A percentile compares a stretch with the other conserved stretches of the same genome.
Conservation (phyloP, 257 asterid species). For the Scutellaria minor region DNA sequence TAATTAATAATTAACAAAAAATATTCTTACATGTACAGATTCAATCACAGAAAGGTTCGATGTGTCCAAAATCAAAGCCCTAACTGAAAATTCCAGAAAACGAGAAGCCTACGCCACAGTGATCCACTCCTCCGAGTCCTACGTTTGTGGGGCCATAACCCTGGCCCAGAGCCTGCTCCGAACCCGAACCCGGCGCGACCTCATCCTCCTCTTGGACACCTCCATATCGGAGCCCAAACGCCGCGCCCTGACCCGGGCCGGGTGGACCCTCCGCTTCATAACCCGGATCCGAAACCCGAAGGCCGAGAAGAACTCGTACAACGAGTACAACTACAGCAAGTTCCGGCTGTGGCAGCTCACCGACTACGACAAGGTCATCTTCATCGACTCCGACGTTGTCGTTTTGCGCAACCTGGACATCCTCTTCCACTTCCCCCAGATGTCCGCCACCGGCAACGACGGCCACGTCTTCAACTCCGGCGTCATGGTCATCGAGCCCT, state of each 20-base stretch:
- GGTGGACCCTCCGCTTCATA: conserved; percentile 77
- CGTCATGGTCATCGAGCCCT: conserved; percentile 84
- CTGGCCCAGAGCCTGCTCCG: conserved; percentile 74
- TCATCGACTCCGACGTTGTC: conserved; percentile 80
- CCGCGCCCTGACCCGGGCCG: conserved; percentile 60
- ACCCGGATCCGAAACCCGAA: conserved; percentile 75
- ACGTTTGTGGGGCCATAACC: conserved; percentile 84
- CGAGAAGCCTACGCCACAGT: conserved; percentile 82
- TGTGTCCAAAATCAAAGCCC: conserved; percentile 44
- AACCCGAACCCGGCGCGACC: conserved; percentile 65
- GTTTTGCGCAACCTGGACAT: conserved; percentile 67
- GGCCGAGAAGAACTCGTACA: conserved; percentile 70
- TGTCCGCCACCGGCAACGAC: conserved; percentile 85
- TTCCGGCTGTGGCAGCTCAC: conserved; percentile 86
- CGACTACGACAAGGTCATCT: conserved; percentile 71
- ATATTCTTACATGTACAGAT: conserved; percentile 9
- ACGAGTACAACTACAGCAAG: conserved; percentile 88
- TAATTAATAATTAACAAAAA: neutral
- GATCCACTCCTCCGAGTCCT: conserved; percentile 73
- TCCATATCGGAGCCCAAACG: conserved; percentile 59
- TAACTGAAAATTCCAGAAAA: conserved; percentile 13
- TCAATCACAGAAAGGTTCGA: conserved; percentile 57
- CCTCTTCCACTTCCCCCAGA: conserved; percentile 76
- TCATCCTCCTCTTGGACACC: conserved; percentile 73
- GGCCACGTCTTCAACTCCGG: conserved; percentile 82